phyloP scores from a whole-genome alignment of 352 stramenopile genomes.

The Detonula confervacea region DNA sequence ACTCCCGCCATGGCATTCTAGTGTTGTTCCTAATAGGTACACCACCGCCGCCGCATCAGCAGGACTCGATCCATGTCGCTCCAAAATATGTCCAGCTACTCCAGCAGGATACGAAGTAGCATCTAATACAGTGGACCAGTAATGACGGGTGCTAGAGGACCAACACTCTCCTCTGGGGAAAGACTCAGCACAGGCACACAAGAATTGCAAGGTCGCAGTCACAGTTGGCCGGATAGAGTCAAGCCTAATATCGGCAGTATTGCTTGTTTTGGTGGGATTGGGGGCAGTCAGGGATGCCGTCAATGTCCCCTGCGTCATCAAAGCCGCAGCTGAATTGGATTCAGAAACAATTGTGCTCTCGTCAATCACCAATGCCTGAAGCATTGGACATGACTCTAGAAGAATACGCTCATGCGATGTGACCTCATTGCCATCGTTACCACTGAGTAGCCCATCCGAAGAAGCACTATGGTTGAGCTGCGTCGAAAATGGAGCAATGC shows the following conservation, averaged over 20 bases:
- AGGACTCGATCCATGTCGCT: conserved; percentile 52
- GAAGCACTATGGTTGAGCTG: background rate
- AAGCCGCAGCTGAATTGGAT: background rate
- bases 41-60: conserved; percentile 71
- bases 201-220: conserved; percentile 47
- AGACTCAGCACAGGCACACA: conserved; percentile 69
- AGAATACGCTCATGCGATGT: conserved; percentile 30
- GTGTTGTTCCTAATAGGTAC: conserved; percentile 62
- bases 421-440: conserved; percentile 15
- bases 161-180: conserved; percentile 81
- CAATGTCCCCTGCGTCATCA: background rate
- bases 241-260: conserved; percentile 3
- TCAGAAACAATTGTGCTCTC: conserved; percentile 7
- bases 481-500: background rate
- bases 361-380: conserved; percentile 45
- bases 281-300: background rate
- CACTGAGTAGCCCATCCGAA: background rate
- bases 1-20: conserved; percentile 69
- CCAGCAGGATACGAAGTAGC: conserved; percentile 40
- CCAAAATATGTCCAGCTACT: conserved; percentile 30
- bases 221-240: conserved; percentile 24
- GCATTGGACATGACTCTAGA: conserved; percentile 51
- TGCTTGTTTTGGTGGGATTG: conserved; percentile 4
- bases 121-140: conserved; percentile 59
- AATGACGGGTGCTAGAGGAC: conserved; percentile 54